phyloP scores from a whole-genome alignment of 345 rosid genomes.

The Garcia nutans region DNA sequence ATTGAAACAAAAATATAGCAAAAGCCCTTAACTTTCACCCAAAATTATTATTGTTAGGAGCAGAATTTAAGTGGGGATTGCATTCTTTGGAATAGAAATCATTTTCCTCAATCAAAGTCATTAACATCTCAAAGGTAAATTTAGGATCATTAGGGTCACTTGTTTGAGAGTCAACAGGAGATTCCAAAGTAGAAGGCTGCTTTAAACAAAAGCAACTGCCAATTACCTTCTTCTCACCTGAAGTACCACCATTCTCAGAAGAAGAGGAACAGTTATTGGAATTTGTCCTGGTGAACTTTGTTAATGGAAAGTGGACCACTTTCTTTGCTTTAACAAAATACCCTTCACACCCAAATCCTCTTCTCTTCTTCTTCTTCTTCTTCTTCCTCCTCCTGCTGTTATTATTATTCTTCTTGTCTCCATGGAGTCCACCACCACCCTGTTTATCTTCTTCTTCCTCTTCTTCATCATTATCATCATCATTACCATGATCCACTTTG shows the following conservation, averaged over 20 bases:
- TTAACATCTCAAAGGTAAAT: conserved; percentile 45
- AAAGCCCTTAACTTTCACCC: background rate
- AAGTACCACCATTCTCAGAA: background rate
- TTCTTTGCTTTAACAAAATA: conserved; percentile 15
- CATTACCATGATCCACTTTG: background rate
- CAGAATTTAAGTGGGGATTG: conserved; percentile 36
- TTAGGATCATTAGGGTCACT: conserved; percentile 53
- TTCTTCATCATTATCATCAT: background rate
- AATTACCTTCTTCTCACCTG: conserved; percentile 15
- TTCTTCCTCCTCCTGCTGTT: background rate
- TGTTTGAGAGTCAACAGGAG: conserved; percentile 33
- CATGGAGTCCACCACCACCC: too few relatives aligned
- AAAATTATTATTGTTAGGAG: background rate
- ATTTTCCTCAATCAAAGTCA: conserved; percentile 46
- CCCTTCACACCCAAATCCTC: conserved; percentile 2
- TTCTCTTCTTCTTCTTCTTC: conserved; percentile 1
- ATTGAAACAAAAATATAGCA: background rate
- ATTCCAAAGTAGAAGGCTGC: conserved; percentile 31
- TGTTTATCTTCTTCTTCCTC: background rate
- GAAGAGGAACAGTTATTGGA: conserved; percentile 1
- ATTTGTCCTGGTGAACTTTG: conserved; percentile 12
- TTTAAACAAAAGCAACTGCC: conserved; percentile 34
- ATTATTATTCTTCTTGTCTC: background rate
- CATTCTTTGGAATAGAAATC: conserved; percentile 54
- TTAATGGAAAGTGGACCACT: conserved; percentile 19